A percentile compares a stretch with the other conserved stretches of the same genome.
These are phyloP conservation scores for Phyllosticta ampelicida DNA, from an alignment of 2,329 filamentous ascomycete genomes.

Conservation along the genomic window DNA sequence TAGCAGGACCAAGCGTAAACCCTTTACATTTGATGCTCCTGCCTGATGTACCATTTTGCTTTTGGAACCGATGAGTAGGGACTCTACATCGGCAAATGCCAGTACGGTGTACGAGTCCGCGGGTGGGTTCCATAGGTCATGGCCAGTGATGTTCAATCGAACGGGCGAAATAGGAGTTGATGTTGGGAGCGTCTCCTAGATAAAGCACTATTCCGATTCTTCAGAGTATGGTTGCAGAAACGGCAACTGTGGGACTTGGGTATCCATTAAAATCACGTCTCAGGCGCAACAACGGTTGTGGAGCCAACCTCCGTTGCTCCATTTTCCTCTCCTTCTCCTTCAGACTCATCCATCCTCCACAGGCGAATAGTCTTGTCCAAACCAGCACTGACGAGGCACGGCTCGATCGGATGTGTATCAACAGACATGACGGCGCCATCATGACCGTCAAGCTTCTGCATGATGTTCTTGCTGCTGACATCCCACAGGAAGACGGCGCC, in stretches of 20 bases:
- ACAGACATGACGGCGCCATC: slow-evolving; percentile 50
- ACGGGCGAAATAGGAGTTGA: too few species aligned
- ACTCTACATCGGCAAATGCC: too few species aligned
- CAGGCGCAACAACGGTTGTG: not conserved
- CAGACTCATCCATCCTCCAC: slow-evolving; percentile 40
- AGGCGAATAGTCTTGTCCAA: slow-evolving; percentile 51
- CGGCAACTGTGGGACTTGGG: not conserved
- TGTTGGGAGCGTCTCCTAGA: too few species aligned
- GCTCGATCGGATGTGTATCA: slow-evolving; percentile 45
- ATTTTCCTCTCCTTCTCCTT: not conserved
- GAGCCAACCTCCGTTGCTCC: not conserved
- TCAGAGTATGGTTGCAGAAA: not conserved
- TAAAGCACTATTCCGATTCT: too few species aligned
- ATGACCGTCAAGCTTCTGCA: slow-evolving; percentile 54
- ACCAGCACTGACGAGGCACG: slow-evolving; percentile 50
- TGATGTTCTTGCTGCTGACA: slow-evolving; percentile 68
- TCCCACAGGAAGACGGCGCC: slow-evolving; percentile 83
- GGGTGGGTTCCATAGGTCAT: too few species aligned
- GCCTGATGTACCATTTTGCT: too few species aligned
- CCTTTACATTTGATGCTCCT: too few species aligned
- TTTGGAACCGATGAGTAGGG: too few species aligned
- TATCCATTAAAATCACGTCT: not conserved
- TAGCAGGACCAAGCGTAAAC: too few species aligned
- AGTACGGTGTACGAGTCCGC: too few species aligned
- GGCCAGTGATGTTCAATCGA: too few species aligned